Base-by-base conservation (phyloP, 768 basidiomycete genomes). In the Termitomyces sp. region DNA sequence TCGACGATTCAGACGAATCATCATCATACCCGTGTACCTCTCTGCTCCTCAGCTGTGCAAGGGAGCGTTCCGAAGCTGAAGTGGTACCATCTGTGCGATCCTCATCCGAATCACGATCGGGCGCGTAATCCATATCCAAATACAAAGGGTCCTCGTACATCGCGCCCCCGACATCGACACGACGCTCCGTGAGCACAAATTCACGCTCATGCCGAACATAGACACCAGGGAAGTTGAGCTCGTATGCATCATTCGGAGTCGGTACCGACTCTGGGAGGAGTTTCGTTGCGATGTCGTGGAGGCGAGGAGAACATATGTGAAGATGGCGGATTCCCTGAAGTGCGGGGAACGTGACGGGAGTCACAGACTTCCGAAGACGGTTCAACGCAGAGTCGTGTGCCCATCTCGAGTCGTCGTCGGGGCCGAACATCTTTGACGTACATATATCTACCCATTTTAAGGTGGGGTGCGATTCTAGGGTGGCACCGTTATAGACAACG, bases 361-460 rank as follows among this genome's bases (percentile, higher is more conserved):
- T 31, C 2, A 61, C 0, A n/a, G 60, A 58, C n/a, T 29, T 41
- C 14, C 53, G 37, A 3, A 57, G 48, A 2, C 56, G 41, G 18
- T 29, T 36, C 37, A 44, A 20, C 4, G 56, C 46, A 14, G 53
- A 36, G 22, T 50, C 51, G 16, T 53, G 44, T 13, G n/a, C 10
- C 42, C n/a, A 46, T 24, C 37, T 32, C 4, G 50, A 52, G 9
- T 44, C 27, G 27, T 57, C 56, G 2, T 36, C 16, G 8, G 32
- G 20, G 9, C 56, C 56, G 14, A 57, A 57, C 50, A 57, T 57
- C 36, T 52, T 54, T 20, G 41, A 36, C 31, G 49, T 56, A 43
- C 57, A 59, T 2, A 61, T 29, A 37, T 61, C 60, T 5, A 61
- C 47, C 58, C 58, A 59, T 18, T 59, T 55, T 3, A 62, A 46